phyloP scores from a whole-genome alignment of 768 basidiomycete species.

The Pulveroboletus ravenelii region DNA sequence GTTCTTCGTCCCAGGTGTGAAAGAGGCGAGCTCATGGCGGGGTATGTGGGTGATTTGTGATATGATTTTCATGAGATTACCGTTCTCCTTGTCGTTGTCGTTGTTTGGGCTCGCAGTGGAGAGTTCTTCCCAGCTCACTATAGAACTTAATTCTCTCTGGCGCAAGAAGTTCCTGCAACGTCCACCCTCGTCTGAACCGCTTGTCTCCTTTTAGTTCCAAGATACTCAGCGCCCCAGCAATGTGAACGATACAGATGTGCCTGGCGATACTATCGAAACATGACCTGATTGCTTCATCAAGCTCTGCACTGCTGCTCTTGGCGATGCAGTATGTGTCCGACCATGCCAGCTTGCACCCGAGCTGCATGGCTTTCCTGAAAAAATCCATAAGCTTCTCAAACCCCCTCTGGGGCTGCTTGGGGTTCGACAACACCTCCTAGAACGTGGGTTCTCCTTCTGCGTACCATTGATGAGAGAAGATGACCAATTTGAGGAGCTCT shows the following conservation, averaged over 20 bases:
- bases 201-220: not conserved
- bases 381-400: no score
- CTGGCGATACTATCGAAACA: constrained; percentile 15
- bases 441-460: no score
- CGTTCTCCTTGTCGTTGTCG: constrained; percentile 1
- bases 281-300: constrained; percentile 16
- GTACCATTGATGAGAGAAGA: no score
- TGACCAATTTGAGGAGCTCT: no score
- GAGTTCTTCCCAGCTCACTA: constrained; percentile 6
- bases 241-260: constrained; percentile 14
- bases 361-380: no score
- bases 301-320: constrained; percentile 13
- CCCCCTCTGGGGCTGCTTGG: no score
- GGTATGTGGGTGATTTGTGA: constrained; percentile 9
- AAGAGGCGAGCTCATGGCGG: no score
- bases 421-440: no score
- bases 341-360: constrained; percentile 15
- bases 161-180: constrained; percentile 12
- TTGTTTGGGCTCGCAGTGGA: not conserved
- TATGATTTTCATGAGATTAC: not conserved
- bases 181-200: constrained; percentile 18
- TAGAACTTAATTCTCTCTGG: constrained; percentile 10
- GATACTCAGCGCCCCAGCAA: constrained; percentile 2
- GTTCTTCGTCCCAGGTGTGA: constrained; percentile 10
- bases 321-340: constrained; percentile 15